Percentiles rank a stretch among this genome's conserved stretches.
These are phyloP conservation scores for Paramicrosporidium saccamoebae DNA, from an alignment of 371 early-diverging fungal genomes.

Conservation along the genomic window DNA sequence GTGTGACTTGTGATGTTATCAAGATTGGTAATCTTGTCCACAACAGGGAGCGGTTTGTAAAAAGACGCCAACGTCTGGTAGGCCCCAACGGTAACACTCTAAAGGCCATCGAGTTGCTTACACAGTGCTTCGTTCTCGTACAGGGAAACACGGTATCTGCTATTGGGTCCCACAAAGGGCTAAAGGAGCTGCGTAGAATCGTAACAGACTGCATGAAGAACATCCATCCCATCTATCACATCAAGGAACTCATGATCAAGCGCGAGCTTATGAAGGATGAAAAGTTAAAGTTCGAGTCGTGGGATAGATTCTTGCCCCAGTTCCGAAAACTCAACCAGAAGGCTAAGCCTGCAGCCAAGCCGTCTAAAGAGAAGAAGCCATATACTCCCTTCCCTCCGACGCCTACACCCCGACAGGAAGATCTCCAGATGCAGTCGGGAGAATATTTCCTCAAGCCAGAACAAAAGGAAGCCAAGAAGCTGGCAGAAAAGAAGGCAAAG, in stretches of 20 bases:
- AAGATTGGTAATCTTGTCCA: slow-evolving; percentile 77
- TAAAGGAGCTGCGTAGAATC: slow-evolving; percentile 66
- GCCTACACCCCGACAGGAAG: slow-evolving; percentile 56
- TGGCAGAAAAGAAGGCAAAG: slow-evolving; percentile 22
- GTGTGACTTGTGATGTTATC: slow-evolving; percentile 73
- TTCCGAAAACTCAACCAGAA: slow-evolving; percentile 74
- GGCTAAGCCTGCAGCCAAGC: slow-evolving; percentile 17
- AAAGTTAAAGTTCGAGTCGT: slow-evolving; percentile 66
- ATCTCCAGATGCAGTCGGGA: slow-evolving; percentile 68
- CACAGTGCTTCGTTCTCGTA: slow-evolving; percentile 80
- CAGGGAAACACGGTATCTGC: slow-evolving; percentile 88
- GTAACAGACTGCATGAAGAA: slow-evolving; percentile 94
- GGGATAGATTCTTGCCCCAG: slow-evolving; percentile 95
- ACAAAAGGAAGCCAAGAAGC: slow-evolving; percentile 14
- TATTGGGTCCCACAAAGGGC: slow-evolving; percentile 70
- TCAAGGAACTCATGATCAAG: slow-evolving; percentile 97
- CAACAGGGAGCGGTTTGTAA: slow-evolving; percentile 90
- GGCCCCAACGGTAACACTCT: slow-evolving; percentile 93
- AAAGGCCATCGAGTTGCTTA: slow-evolving; percentile 89
- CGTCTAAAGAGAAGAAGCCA: slow-evolving; percentile 20
- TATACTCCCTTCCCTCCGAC: slow-evolving; percentile 66
- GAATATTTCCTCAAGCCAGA: slow-evolving; percentile 65
- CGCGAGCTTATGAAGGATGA: slow-evolving; percentile 90
- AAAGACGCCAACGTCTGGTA: slow-evolving; percentile 79
- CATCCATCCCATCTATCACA: slow-evolving; percentile 96